A percentile compares a stretch with the other conserved stretches of the same genome.
Evolutionary conservation across 768 basidiomycete species (phyloP).

Genomic region (Amanita molliuscula): DNA sequence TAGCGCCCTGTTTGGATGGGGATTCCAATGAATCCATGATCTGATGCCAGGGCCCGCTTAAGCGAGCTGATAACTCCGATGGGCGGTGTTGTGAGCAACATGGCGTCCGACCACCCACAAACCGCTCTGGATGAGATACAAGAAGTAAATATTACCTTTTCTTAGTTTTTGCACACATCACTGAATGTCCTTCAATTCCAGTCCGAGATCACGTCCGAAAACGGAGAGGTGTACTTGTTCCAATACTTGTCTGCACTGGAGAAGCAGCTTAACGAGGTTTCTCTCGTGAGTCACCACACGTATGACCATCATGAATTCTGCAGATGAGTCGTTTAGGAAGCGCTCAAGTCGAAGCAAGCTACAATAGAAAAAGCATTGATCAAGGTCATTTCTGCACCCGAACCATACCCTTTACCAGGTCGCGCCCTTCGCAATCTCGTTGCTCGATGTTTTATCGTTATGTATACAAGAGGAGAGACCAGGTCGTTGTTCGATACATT

Average conservation of each 20-base stretch:
- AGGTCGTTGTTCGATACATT: slow-evolving; percentile 82
- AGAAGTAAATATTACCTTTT: not conserved
- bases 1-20: slow-evolving; percentile 32
- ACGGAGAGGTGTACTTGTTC: slow-evolving; percentile 75
- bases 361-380: slow-evolving; percentile 54
- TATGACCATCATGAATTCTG: not conserved
- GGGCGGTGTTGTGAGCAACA: not conserved
- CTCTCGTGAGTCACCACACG: slow-evolving; percentile 34
- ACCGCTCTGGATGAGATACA: slow-evolving; percentile 1
- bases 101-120: slow-evolving; percentile 1
- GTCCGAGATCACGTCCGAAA: slow-evolving; percentile 63
- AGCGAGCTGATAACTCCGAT: no score
- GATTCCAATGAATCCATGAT: no score
- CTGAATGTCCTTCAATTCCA: slow-evolving; percentile 14
- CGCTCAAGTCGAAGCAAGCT: slow-evolving; percentile 53
- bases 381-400: slow-evolving; percentile 54
- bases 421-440: slow-evolving; percentile 75
- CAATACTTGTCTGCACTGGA: slow-evolving; percentile 72
- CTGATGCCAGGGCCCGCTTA: no score
- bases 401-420: slow-evolving; percentile 74
- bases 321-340: slow-evolving; percentile 33
- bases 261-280: slow-evolving; percentile 37
- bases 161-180: not conserved
- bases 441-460: slow-evolving; percentile 60
- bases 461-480: slow-evolving; percentile 78